Evolutionary conservation across 2,329 filamentous ascomycete species (phyloP).

Genomic region (Beauveria scarabaeidicola): DNA sequence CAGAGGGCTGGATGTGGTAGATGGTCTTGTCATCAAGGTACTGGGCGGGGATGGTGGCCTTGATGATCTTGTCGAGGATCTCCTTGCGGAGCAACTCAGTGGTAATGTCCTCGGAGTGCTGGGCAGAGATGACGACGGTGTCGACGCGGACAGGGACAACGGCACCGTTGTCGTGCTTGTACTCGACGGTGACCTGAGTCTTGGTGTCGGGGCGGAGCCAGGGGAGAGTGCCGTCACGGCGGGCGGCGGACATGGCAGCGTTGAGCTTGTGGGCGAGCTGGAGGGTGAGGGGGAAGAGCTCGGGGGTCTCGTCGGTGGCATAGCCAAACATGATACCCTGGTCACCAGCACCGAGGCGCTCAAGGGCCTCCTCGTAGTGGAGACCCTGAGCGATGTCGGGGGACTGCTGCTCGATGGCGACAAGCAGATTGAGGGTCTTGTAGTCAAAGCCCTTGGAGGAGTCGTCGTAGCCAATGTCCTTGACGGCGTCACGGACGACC

Average conservation of each 20-base stretch:
- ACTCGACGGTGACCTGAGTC: conserved; percentile 99
- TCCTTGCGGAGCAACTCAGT: conserved; percentile 90
- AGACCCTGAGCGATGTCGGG: conserved; percentile 98
- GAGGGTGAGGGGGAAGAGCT: conserved; percentile 90
- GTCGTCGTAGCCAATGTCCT: conserved; percentile 97
- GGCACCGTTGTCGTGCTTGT: conserved; percentile 90
- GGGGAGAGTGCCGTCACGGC: conserved; percentile 76
- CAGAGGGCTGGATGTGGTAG: conserved; percentile 98
- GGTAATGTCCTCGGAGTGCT: conserved; percentile 81
- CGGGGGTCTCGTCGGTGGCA: conserved; percentile 97
- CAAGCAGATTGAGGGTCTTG: conserved; percentile 98
- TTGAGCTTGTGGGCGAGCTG: conserved; percentile 96
- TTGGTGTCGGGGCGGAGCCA: conserved; percentile 99
- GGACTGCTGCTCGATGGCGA: conserved; percentile 98
- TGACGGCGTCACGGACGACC: conserved; percentile 87
- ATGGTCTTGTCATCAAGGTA: conserved; percentile 88
- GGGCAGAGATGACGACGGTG: conserved; percentile 93
- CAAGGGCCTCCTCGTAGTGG: conserved; percentile 93
- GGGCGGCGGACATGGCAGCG: conserved; percentile 82
- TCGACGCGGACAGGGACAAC: conserved; percentile 88
- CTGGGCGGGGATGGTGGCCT: conserved; percentile 84
- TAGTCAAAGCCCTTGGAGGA: conserved; percentile 98
- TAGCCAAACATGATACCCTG: conserved; percentile 99
- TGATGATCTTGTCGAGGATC: conserved; percentile 95
- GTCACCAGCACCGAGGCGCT: conserved; percentile 97